Conservation (phyloP, 768 basidiomycete species). For the Russula sp. region DNA sequence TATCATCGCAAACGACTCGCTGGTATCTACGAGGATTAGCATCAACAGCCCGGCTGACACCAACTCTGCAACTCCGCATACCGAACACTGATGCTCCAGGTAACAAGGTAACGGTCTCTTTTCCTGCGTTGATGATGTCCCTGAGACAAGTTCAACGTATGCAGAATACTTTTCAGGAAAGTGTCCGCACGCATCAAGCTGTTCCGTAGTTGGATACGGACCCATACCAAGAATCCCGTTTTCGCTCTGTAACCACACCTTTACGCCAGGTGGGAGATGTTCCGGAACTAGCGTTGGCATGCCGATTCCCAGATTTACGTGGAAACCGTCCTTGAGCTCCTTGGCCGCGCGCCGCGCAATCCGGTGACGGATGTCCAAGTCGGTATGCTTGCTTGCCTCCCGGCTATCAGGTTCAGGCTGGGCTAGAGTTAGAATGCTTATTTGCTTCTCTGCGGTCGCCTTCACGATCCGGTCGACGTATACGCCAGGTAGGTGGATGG, state of each 20-base stretch:
- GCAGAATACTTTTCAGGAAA: neutral
- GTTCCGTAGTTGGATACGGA: slow-evolving; percentile 77
- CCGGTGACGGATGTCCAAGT: slow-evolving; percentile 53
- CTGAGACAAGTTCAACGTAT: slow-evolving; percentile 33
- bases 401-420: slow-evolving; percentile 37
- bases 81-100: slow-evolving; percentile 92
- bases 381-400: slow-evolving; percentile 43
- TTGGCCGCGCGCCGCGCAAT: slow-evolving; percentile 85
- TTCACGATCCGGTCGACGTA: slow-evolving; percentile 87
- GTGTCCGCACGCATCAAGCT: slow-evolving; percentile 68
- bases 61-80: slow-evolving; percentile 31
- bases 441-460: slow-evolving; percentile 67
- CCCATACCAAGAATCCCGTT: slow-evolving; percentile 88
- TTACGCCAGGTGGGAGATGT: slow-evolving; percentile 62
- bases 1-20: slow-evolving; percentile 96
- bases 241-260: slow-evolving; percentile 89
- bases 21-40: slow-evolving; percentile 54
- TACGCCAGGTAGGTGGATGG: slow-evolving; percentile 77
- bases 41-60: neutral
- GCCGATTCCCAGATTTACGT: slow-evolving; percentile 86
- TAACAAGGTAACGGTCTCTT: slow-evolving; percentile 88
- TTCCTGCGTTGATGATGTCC: slow-evolving; percentile 92
- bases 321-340: slow-evolving; percentile 83
- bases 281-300: slow-evolving; percentile 89
- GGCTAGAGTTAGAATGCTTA: slow-evolving; percentile 71